Conservation (phyloP, 2,329 filamentous ascomycete species). For the Tolypocladium inflatum region DNA sequence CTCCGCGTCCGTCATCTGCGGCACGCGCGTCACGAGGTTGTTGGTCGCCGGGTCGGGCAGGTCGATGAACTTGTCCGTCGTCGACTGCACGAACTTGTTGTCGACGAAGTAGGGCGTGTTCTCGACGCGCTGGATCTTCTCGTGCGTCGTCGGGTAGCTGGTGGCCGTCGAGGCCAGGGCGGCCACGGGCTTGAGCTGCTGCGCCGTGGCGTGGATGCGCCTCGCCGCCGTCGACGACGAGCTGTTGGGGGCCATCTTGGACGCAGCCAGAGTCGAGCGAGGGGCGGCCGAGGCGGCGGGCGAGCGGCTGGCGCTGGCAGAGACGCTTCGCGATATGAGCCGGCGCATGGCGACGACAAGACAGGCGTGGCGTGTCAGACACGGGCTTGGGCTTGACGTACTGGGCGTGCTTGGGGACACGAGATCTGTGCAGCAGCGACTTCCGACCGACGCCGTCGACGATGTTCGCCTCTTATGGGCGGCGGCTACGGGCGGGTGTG, state of each 20-base stretch:
- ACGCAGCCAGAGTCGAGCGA: constrained; percentile 14
- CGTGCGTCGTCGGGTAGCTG: constrained; percentile 62
- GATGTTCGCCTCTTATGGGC: constrained; percentile 1
- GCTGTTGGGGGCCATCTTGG: constrained; percentile 25
- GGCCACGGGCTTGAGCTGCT: constrained; percentile 42
- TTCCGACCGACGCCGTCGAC: not conserved
- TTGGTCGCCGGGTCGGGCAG: constrained; percentile 78
- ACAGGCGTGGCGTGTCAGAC: not conserved
- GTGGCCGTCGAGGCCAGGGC: constrained; percentile 45
- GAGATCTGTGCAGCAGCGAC: not conserved
- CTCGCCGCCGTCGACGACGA: constrained; percentile 31
- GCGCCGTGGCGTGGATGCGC: constrained; percentile 47
- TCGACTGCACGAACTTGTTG: constrained; percentile 65
- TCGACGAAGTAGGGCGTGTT: constrained; percentile 76
- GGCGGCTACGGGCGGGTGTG: constrained; percentile 4
- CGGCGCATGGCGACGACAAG: constrained; percentile 32
- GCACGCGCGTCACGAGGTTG: constrained; percentile 74
- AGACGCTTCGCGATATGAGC: constrained; percentile 29
- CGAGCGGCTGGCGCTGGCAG: constrained; percentile 24
- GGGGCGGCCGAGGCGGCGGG: constrained; percentile 14
- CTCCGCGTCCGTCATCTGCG: constrained; percentile 71
- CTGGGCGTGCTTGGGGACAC: not conserved
- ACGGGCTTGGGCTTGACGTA: not conserved
- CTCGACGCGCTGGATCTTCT: constrained; percentile 54
- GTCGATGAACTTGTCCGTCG: constrained; percentile 65